A percentile compares a stretch with the other conserved stretches of the same genome.
Conservation (phyloP, 805 yeast species). For the Cyberlindnera nakhonratchasimensis region DNA sequence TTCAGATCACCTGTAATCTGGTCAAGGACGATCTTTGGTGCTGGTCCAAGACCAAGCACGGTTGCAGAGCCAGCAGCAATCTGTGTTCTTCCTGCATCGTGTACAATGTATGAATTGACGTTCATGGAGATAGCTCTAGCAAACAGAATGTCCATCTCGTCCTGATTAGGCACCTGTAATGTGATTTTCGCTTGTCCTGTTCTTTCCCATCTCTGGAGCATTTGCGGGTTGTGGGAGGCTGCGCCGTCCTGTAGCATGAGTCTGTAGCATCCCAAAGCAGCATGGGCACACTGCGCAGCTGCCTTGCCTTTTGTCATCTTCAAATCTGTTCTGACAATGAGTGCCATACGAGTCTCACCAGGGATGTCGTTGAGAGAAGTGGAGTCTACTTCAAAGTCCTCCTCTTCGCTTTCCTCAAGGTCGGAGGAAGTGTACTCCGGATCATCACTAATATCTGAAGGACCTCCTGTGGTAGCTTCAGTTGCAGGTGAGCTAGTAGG, state of each 20-base stretch:
- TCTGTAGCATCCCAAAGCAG: constrained; percentile 88
- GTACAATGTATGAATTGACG: constrained; percentile 75
- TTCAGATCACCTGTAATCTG: constrained; percentile 77
- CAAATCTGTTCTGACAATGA: constrained; percentile 83
- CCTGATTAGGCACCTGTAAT: constrained; percentile 64
- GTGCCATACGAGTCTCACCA: constrained; percentile 83
- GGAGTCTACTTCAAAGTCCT: constrained; percentile 58
- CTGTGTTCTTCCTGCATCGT: constrained; percentile 97
- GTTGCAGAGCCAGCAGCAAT: constrained; percentile 96
- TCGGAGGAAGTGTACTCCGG: constrained; percentile 35
- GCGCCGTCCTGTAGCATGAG: constrained; percentile 51
- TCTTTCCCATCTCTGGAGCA: constrained; percentile 72
- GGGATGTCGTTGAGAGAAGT: constrained; percentile 58
- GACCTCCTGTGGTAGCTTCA: constrained; percentile 14
- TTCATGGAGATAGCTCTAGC: constrained; percentile 80
- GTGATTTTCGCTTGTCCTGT: constrained; percentile 95
- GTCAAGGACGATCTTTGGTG: constrained; percentile 78
- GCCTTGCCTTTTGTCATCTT: constrained; percentile 93
- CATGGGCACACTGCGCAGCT: constrained; percentile 98
- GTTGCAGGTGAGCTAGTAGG: constrained; percentile 13
- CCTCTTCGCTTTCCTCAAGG: constrained; percentile 46
- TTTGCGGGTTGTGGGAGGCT: constrained; percentile 53
- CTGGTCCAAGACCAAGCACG: constrained; percentile 96
- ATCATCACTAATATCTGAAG: constrained; percentile 28
- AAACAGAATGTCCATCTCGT: constrained; percentile 68